Evolutionary conservation across 1,284 basidiomycete genomes (phyloP).

Genomic region (Inonotus hispidus): DNA sequence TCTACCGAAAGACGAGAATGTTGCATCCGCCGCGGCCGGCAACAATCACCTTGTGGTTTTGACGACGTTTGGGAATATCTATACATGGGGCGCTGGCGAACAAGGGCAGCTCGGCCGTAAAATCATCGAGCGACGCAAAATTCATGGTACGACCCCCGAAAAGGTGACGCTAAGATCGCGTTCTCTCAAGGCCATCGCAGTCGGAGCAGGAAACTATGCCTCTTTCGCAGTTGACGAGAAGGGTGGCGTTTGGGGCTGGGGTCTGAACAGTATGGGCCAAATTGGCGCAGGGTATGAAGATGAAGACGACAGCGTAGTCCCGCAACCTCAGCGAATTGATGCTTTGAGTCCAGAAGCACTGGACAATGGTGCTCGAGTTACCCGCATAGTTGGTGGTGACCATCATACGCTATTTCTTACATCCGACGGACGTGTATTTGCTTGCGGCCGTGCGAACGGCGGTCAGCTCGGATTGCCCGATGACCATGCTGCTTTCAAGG

Average conservation of each 20-base stretch:
- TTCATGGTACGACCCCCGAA: constrained; percentile 79
- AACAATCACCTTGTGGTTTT: constrained; percentile 85
- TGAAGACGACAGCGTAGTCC: constrained; percentile 51
- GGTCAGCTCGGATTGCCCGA: constrained; percentile 72
- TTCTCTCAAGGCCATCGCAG: constrained; percentile 61
- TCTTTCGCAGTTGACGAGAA: constrained; percentile 85
- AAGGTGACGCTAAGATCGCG: constrained; percentile 69
- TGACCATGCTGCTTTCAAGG: constrained; percentile 52
- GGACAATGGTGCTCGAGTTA: constrained; percentile 54
- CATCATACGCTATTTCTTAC: constrained; percentile 89
- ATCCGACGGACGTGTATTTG: constrained; percentile 77
- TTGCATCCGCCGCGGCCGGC: constrained; percentile 73
- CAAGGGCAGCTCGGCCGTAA: constrained; percentile 84
- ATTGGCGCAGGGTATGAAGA: constrained; percentile 51
- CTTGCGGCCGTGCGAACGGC: constrained; percentile 73
- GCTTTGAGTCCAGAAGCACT: constrained; percentile 64
- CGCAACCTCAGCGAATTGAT: constrained; percentile 64
- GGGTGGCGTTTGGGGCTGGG: constrained; percentile 88
- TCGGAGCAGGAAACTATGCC: constrained; percentile 81
- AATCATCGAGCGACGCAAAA: constrained; percentile 78
- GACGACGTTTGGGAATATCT: constrained; percentile 79
- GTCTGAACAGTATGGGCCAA: constrained; percentile 77
- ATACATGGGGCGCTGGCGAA: constrained; percentile 84
- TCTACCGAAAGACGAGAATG: constrained; percentile 67
- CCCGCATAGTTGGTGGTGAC: constrained; percentile 72